Conservation (phyloP, 257 asterid species). For the Solanum habrochaites region DNA sequence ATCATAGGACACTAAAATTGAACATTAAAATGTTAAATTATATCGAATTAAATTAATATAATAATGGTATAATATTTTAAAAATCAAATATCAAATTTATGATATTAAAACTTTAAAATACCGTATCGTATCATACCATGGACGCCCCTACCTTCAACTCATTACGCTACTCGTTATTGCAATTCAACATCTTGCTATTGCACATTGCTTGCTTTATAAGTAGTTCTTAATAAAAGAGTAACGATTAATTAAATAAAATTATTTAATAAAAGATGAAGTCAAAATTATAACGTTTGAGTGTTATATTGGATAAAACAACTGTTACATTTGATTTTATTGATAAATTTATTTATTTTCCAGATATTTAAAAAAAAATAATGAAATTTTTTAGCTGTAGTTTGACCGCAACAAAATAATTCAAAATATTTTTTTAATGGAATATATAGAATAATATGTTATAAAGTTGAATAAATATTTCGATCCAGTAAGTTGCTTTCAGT, state of each 20-base stretch:
- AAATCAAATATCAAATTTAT: too few species aligned
- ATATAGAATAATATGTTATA: neutral
- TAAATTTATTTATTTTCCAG: neutral
- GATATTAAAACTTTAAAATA: too few species aligned
- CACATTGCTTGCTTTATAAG: neutral
- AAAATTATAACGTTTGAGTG: neutral
- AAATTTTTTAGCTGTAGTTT: neutral
- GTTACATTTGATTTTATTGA: neutral
- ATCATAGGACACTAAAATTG: fast-evolving
- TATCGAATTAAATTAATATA: too few species aligned
- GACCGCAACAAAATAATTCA: neutral
- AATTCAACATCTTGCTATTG: neutral
- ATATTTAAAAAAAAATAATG: neutral
- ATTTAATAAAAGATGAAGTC: neutral
- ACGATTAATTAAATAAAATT: neutral
- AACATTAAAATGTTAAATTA: too few species aligned
- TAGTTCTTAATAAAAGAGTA: neutral
- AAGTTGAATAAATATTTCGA: neutral
- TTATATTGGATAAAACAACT: neutral
- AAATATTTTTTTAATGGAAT: neutral
- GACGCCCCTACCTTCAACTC: neutral
- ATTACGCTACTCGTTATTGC: neutral
- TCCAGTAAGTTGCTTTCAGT: neutral
- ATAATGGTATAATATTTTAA: too few species aligned
- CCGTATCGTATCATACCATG: too few species aligned